Evolutionary conservation across 352 stramenopile species (phyloP).

Genomic region (Pythium rishiriense): DNA sequence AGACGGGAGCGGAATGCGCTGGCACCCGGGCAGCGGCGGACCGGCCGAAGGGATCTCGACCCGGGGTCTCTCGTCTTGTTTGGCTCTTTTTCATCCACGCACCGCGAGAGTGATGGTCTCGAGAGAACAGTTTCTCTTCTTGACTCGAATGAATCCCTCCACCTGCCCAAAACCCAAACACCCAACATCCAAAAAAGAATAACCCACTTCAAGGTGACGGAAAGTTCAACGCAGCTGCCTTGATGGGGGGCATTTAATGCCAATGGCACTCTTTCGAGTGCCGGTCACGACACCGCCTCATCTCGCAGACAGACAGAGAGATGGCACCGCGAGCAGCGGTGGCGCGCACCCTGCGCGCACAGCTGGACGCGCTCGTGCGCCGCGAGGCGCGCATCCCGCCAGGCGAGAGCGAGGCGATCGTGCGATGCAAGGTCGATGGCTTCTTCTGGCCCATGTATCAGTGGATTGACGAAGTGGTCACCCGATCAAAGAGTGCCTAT

Average conservation of each 20-base stretch:
- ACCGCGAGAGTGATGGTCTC: slow-evolving; percentile 26
- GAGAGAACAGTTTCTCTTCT: slow-evolving; percentile 19
- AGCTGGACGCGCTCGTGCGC: slow-evolving; percentile 60
- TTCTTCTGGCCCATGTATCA: slow-evolving; percentile 80
- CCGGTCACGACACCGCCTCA: not conserved
- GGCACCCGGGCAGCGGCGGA: slow-evolving; percentile 2
- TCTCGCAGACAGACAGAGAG: not conserved
- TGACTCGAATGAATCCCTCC: not conserved
- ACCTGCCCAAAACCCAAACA: slow-evolving; percentile 9
- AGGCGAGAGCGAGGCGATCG: slow-evolving; percentile 34
- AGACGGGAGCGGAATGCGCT: slow-evolving; percentile 27
- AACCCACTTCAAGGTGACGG: slow-evolving; percentile 25
- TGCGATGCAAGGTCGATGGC: slow-evolving; percentile 56
- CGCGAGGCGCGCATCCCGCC: slow-evolving; percentile 33
- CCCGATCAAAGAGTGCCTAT: slow-evolving; percentile 18
- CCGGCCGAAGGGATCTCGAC: not conserved
- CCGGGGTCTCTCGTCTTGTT: not conserved
- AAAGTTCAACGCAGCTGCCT: slow-evolving; percentile 6
- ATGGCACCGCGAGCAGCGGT: not conserved
- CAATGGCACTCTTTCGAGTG: slow-evolving; percentile 7
- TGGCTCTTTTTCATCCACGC: slow-evolving; percentile 13
- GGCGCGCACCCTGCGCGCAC: slow-evolving; percentile 32
- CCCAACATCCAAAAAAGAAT: slow-evolving; percentile 12
- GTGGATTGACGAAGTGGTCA: slow-evolving; percentile 63
- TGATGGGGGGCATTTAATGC: not conserved